Evolutionary conservation across 2,329 filamentous ascomycete species (phyloP).

Genomic region (Mariannaea elegans): DNA sequence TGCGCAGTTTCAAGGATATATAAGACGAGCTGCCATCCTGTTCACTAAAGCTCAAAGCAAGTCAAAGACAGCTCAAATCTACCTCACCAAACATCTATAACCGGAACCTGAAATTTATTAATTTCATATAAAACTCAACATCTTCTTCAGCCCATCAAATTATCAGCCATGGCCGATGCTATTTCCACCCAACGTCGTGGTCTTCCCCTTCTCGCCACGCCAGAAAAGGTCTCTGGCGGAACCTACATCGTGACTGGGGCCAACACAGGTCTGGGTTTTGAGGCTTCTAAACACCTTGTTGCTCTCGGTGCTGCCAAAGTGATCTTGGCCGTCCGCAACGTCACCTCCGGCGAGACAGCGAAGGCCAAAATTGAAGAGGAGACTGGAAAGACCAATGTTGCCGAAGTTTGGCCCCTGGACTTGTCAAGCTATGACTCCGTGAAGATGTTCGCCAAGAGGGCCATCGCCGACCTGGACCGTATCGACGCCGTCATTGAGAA

Average conservation of each 20-base stretch:
- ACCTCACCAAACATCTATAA: too few species aligned
- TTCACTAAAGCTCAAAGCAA: not conserved
- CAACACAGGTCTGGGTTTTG: slow-evolving; percentile 51
- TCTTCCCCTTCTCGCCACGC: slow-evolving; percentile 17
- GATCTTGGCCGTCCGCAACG: slow-evolving; percentile 44
- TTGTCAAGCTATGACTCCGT: slow-evolving; percentile 27
- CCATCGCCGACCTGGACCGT: slow-evolving; percentile 43
- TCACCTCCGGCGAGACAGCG: slow-evolving; percentile 15
- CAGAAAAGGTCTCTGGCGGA: slow-evolving; percentile 24
- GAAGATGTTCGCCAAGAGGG: slow-evolving; percentile 46
- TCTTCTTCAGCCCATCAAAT: not conserved
- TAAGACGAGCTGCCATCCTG: not conserved
- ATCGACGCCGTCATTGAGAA: slow-evolving; percentile 56
- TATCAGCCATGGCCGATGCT: not conserved
- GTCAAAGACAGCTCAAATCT: too few species aligned
- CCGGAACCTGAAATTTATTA: not conserved
- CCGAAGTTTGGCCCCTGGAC: slow-evolving; percentile 24
- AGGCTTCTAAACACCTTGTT: slow-evolving; percentile 50
- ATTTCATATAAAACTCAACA: not conserved
- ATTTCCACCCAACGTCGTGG: slow-evolving; percentile 2
- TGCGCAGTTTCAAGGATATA: not conserved
- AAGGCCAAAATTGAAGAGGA: slow-evolving; percentile 20
- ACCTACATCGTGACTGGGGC: slow-evolving; percentile 51
- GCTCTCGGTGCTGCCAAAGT: slow-evolving; percentile 47
- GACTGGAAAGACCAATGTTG: slow-evolving; percentile 16